A percentile compares a stretch with the other conserved stretches of the same genome.
Conservation (phyloP, 495 filamentous ascomycete species). For the Halenospora varia region DNA sequence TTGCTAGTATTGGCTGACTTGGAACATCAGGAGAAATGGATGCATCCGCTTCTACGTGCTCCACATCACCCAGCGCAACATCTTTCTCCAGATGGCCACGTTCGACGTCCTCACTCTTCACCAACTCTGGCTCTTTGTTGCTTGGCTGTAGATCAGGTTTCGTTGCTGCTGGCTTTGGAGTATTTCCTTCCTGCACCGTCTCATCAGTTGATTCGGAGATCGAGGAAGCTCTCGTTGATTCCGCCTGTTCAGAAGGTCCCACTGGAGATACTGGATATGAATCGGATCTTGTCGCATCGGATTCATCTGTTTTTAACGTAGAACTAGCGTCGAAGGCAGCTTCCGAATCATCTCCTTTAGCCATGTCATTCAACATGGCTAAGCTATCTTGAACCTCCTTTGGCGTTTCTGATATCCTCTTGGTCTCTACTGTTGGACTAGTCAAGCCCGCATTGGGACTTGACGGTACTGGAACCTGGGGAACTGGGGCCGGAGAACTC, state of each 20-base stretch:
- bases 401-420: constrained; percentile 1
- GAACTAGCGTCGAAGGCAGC: constrained; percentile 24
- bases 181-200: constrained; percentile 31
- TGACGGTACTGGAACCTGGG: constrained; percentile 19
- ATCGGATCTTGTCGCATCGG: constrained; percentile 32
- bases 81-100: too few species aligned
- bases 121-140: constrained; percentile 16
- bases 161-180: constrained; percentile 12
- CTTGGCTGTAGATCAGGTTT: constrained; percentile 16
- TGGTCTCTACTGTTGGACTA: background rate
- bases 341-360: constrained; percentile 21
- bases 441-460: constrained; percentile 1
- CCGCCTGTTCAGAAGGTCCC: constrained; percentile 43
- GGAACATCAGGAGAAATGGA: background rate
- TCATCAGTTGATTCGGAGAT: constrained; percentile 51
- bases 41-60: background rate
- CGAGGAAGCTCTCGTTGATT: constrained; percentile 51
- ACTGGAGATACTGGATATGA: constrained; percentile 47
- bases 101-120: too few species aligned
- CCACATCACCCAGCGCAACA: background rate
- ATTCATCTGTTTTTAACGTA: constrained; percentile 23
- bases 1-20: background rate
- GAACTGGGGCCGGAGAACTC: constrained; percentile 34
- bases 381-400: constrained; percentile 19
- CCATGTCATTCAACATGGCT: constrained; percentile 18